Evolutionary conservation across 768 basidiomycete species (phyloP).

Genomic region (Russula foetens): DNA sequence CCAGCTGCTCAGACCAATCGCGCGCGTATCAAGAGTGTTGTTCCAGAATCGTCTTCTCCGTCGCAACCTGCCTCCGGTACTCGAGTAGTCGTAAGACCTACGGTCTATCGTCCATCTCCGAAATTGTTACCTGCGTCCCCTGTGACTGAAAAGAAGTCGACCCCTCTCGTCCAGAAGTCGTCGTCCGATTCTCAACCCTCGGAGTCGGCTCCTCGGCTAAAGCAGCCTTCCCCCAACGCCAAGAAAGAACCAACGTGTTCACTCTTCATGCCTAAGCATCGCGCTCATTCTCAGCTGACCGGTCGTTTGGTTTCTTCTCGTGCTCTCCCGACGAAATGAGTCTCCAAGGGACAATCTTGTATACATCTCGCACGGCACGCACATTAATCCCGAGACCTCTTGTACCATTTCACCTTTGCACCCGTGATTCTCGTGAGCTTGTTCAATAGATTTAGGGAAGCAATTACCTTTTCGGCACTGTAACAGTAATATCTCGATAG

Average conservation of each 20-base stretch:
- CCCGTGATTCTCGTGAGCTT: conserved; percentile 9
- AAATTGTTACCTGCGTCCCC: conserved; percentile 21
- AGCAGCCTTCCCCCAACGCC: conserved; percentile 31
- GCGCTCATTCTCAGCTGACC: conserved; percentile 37
- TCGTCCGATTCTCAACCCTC: conserved; percentile 10
- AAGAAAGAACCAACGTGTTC: conserved; percentile 60
- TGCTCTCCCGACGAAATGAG: conserved; percentile 8
- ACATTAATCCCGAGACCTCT: not conserved
- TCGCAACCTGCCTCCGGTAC: conserved; percentile 17
- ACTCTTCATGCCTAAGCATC: conserved; percentile 70
- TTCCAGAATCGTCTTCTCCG: conserved; percentile 24
- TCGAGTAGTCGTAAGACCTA: conserved; percentile 11
- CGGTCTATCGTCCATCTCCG: conserved; percentile 2
- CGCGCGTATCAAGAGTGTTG: conserved; percentile 20
- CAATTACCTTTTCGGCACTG: conserved; percentile 4
- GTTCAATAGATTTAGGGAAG: conserved; percentile 6
- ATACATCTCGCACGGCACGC: conserved; percentile 1
- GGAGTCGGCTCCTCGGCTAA: conserved; percentile 25
- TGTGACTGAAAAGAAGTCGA: not conserved
- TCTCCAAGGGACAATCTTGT: not conserved
- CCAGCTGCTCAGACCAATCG: conserved; percentile 37
- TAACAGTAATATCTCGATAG: conserved; percentile 6
- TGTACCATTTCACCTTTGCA: conserved; percentile 15
- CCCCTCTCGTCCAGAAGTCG: not conserved
- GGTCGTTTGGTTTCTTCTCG: conserved; percentile 10